phyloP scores from a whole-genome alignment of 306 rosid species.

The Citrullus mucosospermus region DNA sequence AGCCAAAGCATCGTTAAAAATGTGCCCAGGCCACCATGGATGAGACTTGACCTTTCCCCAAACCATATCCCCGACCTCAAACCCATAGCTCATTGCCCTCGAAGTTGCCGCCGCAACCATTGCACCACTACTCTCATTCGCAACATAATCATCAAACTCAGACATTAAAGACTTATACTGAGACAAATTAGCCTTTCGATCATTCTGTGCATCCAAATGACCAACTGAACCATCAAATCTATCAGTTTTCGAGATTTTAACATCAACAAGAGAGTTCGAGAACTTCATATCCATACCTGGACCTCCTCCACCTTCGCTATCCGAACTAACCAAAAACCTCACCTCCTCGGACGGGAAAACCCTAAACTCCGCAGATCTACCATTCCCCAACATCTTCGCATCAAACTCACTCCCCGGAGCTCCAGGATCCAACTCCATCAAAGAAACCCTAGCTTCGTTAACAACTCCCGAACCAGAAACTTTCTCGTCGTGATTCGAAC shows the following conservation, averaged over 20 bases:
- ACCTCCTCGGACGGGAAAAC: conserved; percentile 17
- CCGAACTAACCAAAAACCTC: conserved; percentile 32
- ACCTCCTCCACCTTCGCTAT: conserved; percentile 10
- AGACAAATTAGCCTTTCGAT: conserved; percentile 13
- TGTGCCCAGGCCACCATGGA: conserved; percentile 99
- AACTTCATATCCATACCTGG: conserved; percentile 14
- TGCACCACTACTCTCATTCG: conserved; percentile 47
- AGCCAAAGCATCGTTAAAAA: conserved; percentile 64
- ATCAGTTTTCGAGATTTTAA: conserved; percentile 13
- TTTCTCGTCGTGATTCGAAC: conserved; percentile 12
- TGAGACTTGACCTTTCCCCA: conserved; percentile 99
- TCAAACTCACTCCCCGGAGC: conserved; percentile 22
- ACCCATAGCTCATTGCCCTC: conserved; percentile 50
- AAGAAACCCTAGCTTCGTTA: conserved; percentile 24
- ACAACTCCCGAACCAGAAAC: conserved; percentile 3
- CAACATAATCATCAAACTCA: conserved; percentile 71
- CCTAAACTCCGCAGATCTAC: conserved; percentile 21
- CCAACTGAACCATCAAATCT: conserved; percentile 9
- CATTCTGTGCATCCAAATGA: conserved; percentile 6
- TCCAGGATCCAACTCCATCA: conserved; percentile 26
- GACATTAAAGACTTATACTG: conserved; percentile 38
- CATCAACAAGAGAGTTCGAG: conserved; percentile 9
- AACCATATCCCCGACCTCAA: conserved; percentile 81
- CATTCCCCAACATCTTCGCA: conserved; percentile 17
- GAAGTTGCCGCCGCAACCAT: conserved; percentile 24